These are phyloP conservation scores for Penicillium sp. DNA, from an alignment of 2,329 filamentous ascomycete genomes.

Conservation along the genomic window DNA sequence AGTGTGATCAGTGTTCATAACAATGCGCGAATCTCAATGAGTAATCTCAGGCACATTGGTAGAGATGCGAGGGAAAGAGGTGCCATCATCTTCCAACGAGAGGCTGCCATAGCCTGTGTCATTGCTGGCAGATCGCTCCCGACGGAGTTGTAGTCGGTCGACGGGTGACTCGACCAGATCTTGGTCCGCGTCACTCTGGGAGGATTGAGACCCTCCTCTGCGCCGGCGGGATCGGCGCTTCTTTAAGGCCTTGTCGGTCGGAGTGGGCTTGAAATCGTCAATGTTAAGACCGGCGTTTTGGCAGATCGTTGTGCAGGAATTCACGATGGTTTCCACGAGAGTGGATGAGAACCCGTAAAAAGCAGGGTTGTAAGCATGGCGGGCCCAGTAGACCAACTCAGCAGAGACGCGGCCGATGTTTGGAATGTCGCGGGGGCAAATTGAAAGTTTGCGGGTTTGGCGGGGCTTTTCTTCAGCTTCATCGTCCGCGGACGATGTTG, in stretches of 20 bases:
- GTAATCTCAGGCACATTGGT: slow-evolving; percentile 11
- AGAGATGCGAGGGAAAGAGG: slow-evolving; percentile 5
- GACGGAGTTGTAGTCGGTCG: slow-evolving; percentile 12
- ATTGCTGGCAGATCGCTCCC: slow-evolving; percentile 37
- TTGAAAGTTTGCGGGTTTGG: slow-evolving; percentile 6
- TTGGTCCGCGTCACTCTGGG: slow-evolving; percentile 22
- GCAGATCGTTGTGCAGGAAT: slow-evolving; percentile 40
- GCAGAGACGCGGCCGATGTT: slow-evolving; percentile 41
- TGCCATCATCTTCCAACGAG: slow-evolving; percentile 23
- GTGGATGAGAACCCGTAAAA: slow-evolving; percentile 44
- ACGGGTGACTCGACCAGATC: slow-evolving; percentile 6
- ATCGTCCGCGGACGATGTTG: slow-evolving; percentile 29
- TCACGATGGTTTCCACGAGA: slow-evolving; percentile 41
- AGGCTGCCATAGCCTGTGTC: slow-evolving; percentile 44
- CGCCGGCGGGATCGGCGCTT: slow-evolving; percentile 24
- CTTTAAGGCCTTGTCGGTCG: slow-evolving; percentile 22
- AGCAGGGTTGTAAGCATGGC: slow-evolving; percentile 45
- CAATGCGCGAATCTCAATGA: not conserved
- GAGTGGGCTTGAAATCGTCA: slow-evolving; percentile 30
- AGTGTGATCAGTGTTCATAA: not conserved
- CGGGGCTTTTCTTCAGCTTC: slow-evolving; percentile 26
- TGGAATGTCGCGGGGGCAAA: slow-evolving; percentile 29
- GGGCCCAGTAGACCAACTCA: slow-evolving; percentile 47
- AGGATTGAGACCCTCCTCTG: slow-evolving; percentile 13
- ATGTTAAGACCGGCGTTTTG: slow-evolving; percentile 38